A percentile compares a stretch with the other conserved stretches of the same genome.
Conservation (phyloP, 257 asterid species). For the Thymus mandschuricus region DNA sequence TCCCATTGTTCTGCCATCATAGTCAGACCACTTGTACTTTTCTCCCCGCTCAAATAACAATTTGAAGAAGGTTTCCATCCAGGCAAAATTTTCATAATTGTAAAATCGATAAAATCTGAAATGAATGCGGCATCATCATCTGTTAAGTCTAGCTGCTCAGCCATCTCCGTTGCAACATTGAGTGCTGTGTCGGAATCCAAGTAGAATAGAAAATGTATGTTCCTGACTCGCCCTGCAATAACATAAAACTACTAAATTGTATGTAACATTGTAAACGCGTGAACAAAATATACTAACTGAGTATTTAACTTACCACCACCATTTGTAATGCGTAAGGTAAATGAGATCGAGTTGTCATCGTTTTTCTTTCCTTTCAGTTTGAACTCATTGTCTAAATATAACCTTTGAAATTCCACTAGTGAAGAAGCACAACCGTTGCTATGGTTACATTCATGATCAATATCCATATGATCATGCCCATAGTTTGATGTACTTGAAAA, state of each 20-base stretch:
- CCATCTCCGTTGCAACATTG: constrained; percentile 75
- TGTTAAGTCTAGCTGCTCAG: constrained; percentile 62
- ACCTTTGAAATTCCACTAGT: constrained; percentile 50
- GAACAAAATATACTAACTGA: neutral
- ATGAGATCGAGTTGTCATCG: constrained; percentile 52
- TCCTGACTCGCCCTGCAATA: constrained; percentile 52
- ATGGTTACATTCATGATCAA: constrained; percentile 57
- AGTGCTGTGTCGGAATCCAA: constrained; percentile 68
- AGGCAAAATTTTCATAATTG: constrained; percentile 52
- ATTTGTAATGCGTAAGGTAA: constrained; percentile 59
- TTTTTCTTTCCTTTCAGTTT: constrained; percentile 59
- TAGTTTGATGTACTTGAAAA: constrained; percentile 35
- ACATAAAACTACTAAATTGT: neutral
- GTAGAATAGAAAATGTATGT: constrained; percentile 62
- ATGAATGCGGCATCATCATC: constrained; percentile 66
- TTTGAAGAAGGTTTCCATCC: constrained; percentile 54
- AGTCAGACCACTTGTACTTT: constrained; percentile 37
- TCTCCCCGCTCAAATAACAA: constrained; percentile 36
- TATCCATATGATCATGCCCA: constrained; percentile 59
- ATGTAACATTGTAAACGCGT: neutral
- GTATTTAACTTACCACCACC: constrained; percentile 46
- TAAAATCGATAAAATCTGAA: constrained; percentile 62
- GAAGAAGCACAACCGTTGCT: constrained; percentile 40
- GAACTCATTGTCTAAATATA: constrained; percentile 56
- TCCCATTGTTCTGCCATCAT: constrained; percentile 31